Evolutionary conservation across 31 red algal species (phyloP), one percentile per base, ranked within the genome.

Genomic region (Asparagopsis taxiformis): DNA sequence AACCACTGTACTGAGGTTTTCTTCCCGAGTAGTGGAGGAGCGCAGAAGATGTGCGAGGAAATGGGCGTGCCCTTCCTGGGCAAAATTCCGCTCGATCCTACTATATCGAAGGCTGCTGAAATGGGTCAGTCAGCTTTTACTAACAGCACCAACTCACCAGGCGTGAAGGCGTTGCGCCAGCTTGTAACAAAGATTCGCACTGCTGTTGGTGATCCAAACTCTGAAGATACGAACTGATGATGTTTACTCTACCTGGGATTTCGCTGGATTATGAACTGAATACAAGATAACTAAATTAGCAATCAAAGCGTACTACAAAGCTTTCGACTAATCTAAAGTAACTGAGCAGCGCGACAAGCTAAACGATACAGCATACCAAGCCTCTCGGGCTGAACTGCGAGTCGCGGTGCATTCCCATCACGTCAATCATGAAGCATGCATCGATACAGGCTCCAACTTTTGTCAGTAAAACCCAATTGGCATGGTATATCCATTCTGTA

Each of bases 31-130:
- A 93, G 82, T 24, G 94, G 94, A 0, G 94, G 94, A 15, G 94
- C 89, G 26, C 43, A 72, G 51, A 79, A 67, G 22, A 83, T 98
- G 77, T 90, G 89, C 63, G 25, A 59, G 16, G 28, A 94, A 31
- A 70, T 71, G 66, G 57, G 57, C 24, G 80, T 93, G 23, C 79
- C 65, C 4, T 79, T 85, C 51, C 62, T 98, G 49, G 94, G 94
- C 2, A 81, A 72, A 46, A 68, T 98, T 11, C 94, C 94, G 19
- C 59, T 98, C 59, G 94, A 98, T 67, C 84, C 77, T 29, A 48
- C 55, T 22, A 74, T 98, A 34, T 72, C 78, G 3, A 49, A 41
- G 55, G 86, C 87, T 16, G 75, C 74, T 7, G 93, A 97, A 55
- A n/a, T 62, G 31, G 93, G 93, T 11, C 35, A 72, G 34, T 75